Evolutionary conservation across 108 stramenopile genomes (phyloP).

Genomic region (Heterococcus sp.): DNA sequence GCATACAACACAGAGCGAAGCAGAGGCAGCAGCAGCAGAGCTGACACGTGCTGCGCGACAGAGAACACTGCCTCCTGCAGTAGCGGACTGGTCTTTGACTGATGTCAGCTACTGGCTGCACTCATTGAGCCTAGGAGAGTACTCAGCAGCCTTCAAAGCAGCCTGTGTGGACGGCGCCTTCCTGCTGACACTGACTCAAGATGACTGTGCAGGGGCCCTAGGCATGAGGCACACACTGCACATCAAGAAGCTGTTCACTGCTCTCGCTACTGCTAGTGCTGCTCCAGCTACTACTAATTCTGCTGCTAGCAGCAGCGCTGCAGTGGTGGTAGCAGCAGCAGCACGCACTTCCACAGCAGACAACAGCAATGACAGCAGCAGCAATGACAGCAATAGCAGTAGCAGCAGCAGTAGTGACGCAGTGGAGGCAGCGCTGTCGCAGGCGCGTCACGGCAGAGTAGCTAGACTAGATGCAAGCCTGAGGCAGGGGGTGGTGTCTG

Average conservation of each 20-base stretch:
- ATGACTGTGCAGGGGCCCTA: conserved; percentile 56
- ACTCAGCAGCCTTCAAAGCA: conserved; percentile 53
- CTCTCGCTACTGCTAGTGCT: conserved; percentile 56
- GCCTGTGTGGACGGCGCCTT: conserved; percentile 59
- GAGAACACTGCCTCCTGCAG: too few relatives aligned
- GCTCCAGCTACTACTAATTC: conserved; percentile 2
- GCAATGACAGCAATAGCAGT: too few relatives aligned
- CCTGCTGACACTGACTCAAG: conserved; percentile 56
- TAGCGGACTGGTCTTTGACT: conserved; percentile 78
- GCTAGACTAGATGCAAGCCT: too few relatives aligned
- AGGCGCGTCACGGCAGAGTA: conserved; percentile 61
- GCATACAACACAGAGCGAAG: too few relatives aligned
- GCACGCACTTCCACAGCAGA: background rate
- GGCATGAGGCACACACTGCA: conserved; percentile 63
- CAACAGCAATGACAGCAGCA: background rate
- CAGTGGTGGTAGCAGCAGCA: conserved; percentile 21
- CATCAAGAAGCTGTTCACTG: conserved; percentile 59
- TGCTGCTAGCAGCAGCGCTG: background rate
- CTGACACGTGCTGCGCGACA: too few relatives aligned
- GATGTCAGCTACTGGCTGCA: conserved; percentile 77
- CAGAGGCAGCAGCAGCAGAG: too few relatives aligned
- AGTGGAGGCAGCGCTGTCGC: conserved; percentile 14
- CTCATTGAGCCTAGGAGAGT: conserved; percentile 52
- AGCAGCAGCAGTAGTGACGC: too few relatives aligned
- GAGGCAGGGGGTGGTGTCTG: too few relatives aligned